A percentile compares a stretch with the other conserved stretches of the same genome.
Evolutionary conservation across 257 asterid genomes (phyloP).

Genomic region (Solanum corneliomulleri): DNA sequence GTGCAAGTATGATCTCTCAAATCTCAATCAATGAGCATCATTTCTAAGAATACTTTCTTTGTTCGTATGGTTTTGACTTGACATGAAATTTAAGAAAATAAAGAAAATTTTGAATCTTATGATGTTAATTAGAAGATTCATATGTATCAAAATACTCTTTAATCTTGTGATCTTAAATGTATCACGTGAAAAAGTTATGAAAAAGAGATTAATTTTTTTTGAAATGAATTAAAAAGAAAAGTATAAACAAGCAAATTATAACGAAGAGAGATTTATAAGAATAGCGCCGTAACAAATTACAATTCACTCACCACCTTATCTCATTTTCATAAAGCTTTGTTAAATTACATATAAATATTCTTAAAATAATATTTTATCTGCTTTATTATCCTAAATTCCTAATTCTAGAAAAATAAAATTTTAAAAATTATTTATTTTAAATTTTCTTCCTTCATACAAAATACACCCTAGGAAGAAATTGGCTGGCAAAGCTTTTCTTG

Average conservation of each 20-base stretch:
- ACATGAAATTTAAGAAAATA: background rate
- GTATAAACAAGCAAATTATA: no score
- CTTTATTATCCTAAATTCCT: background rate
- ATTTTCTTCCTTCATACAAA: background rate
- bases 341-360: background rate
- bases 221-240: no score
- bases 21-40: background rate
- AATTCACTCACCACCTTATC: background rate
- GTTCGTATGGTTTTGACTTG: background rate
- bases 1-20: background rate
- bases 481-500: background rate
- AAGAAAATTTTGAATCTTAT: no score
- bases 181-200: no score
- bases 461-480: background rate
- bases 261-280: no score
- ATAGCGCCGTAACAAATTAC: no score
- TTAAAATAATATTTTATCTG: background rate
- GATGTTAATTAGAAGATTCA: no score
- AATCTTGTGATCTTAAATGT: background rate
- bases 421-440: background rate
- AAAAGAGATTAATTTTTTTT: no score
- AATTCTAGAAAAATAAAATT: background rate
- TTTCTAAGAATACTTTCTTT: background rate
- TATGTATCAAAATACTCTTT: no score
- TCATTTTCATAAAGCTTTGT: background rate